Conservation (phyloP, 257 asterid species). For the Perilla frutescens region DNA sequence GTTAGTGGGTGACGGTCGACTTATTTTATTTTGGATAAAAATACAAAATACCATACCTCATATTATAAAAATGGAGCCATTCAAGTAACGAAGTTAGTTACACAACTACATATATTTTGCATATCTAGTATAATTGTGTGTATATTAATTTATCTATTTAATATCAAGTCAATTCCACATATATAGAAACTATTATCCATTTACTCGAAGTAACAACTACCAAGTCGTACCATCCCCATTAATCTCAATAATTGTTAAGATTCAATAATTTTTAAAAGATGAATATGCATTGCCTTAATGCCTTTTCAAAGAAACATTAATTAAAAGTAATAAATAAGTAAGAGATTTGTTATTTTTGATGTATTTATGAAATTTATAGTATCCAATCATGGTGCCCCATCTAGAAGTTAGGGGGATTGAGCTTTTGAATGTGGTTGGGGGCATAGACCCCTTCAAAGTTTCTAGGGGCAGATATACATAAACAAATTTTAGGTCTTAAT, state of each 20-base stretch:
- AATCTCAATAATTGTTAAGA: background rate
- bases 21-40: too few species aligned
- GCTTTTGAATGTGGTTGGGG: constrained; percentile 31
- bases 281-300: background rate
- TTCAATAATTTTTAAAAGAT: background rate
- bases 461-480: constrained; percentile 33
- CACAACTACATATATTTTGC: too few species aligned
- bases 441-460: constrained; percentile 21
- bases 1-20: too few species aligned
- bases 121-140: too few species aligned
- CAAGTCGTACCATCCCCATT: background rate
- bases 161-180: too few species aligned
- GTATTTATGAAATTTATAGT: background rate
- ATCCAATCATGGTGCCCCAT: background rate
- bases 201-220: too few species aligned
- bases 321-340: background rate
- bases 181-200: too few species aligned
- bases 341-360: background rate
- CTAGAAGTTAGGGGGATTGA: background rate
- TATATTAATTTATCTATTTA: too few species aligned
- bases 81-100: too few species aligned
- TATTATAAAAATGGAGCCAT: too few species aligned
- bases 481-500: background rate
- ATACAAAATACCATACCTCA: too few species aligned
- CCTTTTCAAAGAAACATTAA: background rate